These are phyloP conservation scores for Penicillium riverlandense DNA, from an alignment of 495 filamentous ascomycete genomes.

Conservation along the genomic window DNA sequence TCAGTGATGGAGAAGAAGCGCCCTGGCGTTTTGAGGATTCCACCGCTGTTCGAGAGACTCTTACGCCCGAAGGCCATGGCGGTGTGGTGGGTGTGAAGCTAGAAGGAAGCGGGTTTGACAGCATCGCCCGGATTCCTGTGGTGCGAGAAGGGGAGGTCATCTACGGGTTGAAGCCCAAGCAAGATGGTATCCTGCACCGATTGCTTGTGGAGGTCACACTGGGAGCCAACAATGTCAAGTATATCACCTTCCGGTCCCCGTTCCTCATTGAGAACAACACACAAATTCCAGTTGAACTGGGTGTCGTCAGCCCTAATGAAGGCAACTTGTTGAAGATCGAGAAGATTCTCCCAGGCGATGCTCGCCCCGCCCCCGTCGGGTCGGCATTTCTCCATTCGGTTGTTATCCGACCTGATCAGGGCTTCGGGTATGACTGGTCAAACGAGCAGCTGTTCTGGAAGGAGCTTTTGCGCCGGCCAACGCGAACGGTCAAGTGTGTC, in stretches of 20 bases:
- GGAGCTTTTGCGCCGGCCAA: constrained; percentile 76
- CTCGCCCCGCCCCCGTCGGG: constrained; percentile 85
- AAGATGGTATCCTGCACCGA: constrained; percentile 77
- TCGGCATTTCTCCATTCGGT: constrained; percentile 85
- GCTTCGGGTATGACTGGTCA: constrained; percentile 95
- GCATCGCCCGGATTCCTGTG: constrained; percentile 77
- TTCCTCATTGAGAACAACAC: constrained; percentile 97
- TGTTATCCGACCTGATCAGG: constrained; percentile 88
- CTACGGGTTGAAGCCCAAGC: constrained; percentile 77
- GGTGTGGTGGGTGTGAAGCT: constrained; percentile 75
- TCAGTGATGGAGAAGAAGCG: constrained; percentile 81
- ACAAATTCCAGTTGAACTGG: constrained; percentile 90
- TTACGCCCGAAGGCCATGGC: constrained; percentile 72
- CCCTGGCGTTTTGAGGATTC: constrained; percentile 97
- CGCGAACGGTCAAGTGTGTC: constrained; percentile 75
- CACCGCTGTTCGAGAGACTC: constrained; percentile 84
- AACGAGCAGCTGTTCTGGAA: constrained; percentile 85
- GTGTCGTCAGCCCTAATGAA: constrained; percentile 83
- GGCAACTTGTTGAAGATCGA: constrained; percentile 95
- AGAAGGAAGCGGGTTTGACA: constrained; percentile 90
- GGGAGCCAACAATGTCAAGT: constrained; percentile 89
- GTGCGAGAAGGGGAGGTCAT: constrained; percentile 89
- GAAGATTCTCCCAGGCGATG: constrained; percentile 90
- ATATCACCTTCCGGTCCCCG: constrained; percentile 92
- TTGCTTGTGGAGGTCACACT: constrained; percentile 88